Evolutionary conservation across 768 basidiomycete species (phyloP), one percentile per base, ranked within the genome.

Genomic region (Amanita fuliginea): DNA sequence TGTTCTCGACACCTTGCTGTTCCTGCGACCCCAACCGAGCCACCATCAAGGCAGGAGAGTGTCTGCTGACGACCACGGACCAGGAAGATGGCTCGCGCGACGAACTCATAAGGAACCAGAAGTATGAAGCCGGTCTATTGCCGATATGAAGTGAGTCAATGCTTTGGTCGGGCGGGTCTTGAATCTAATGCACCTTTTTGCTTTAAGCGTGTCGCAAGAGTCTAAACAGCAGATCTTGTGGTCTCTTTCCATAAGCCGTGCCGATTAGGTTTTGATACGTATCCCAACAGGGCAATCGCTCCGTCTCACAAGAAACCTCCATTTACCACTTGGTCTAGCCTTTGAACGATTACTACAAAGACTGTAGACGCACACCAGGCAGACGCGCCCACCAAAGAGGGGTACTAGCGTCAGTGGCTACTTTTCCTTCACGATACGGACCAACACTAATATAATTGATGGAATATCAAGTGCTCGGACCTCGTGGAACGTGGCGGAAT

Each of bases 61-160:
- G 94, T 67, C 72, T 96, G 52, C 71, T 97, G 19, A 94, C 90
- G 0, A 93, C 95, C 3, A 95, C 95, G 0, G 95, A 97, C 64
- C 94, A 96, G 59, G 88, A 86, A 47, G 78, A 86, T 1, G 94
- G 94, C 0, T 86, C 91, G 19, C 74, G 95, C 37, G 87, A 94
- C 56, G 89, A 95, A 56, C 80, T 97, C 55, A 98, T 97, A 56
- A 78, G 86, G 56, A 91, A 87, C 59, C n/a, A n/a, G n/a, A 98
- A 97, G 66, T 97, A 96, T 65, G 94, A 98, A 60, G 95, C 95
- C 2, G 95, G 94, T 0, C 64, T 98, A 52, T 66, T 97, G 54
- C 87, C 83, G 48, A 76, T 86, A 49, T 97, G 93, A 91, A 93
- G 91, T 92, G 61, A 40, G 69, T 59, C 11, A n/a, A n/a, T n/a